A percentile compares a stretch with the other conserved stretches of the same genome.
These are phyloP conservation scores for Yamadazyma jaroonii DNA, from an alignment of 1,139 yeast genomes.

Conservation along the genomic window DNA sequence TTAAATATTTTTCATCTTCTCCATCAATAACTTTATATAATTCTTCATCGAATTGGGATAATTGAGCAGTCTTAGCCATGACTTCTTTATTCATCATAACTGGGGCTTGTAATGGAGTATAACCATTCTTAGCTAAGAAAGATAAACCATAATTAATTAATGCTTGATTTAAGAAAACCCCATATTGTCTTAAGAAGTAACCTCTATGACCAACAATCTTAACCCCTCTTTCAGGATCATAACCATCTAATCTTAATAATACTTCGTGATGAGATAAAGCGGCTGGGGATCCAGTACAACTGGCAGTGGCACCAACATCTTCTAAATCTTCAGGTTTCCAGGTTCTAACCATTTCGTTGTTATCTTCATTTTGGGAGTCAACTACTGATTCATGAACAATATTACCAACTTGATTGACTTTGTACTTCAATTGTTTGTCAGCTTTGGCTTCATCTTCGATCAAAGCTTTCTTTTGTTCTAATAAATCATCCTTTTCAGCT, in stretches of 20 bases:
- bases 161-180: slow-evolving; percentile 97
- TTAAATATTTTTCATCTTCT: slow-evolving; percentile 92
- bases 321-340: slow-evolving; percentile 75
- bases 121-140: slow-evolving; percentile 76
- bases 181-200: slow-evolving; percentile 88
- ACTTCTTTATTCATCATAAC: slow-evolving; percentile 99
- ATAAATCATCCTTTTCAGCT: slow-evolving; percentile 73
- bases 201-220: slow-evolving; percentile 99
- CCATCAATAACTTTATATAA: slow-evolving; percentile 96
- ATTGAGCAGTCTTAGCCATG: slow-evolving; percentile 99
- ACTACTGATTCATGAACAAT: slow-evolving; percentile 90
- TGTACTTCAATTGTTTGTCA: slow-evolving; percentile 67
- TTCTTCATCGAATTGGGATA: slow-evolving; percentile 97
- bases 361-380: slow-evolving; percentile 81
- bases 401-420: slow-evolving; percentile 91
- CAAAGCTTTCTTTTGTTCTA: slow-evolving; percentile 65
- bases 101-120: slow-evolving; percentile 94
- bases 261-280: slow-evolving; percentile 93
- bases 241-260: slow-evolving; percentile 90
- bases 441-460: slow-evolving; percentile 72
- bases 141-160: slow-evolving; percentile 91
- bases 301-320: slow-evolving; percentile 59
- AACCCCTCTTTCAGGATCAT: slow-evolving; percentile 98
- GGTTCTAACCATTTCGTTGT: slow-evolving; percentile 80
- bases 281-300: slow-evolving; percentile 76